A percentile compares a stretch with the other conserved stretches of the same genome.
Evolutionary conservation across 1,284 basidiomycete genomes (phyloP).

Genomic region (Papiliotrema nemorosa): DNA sequence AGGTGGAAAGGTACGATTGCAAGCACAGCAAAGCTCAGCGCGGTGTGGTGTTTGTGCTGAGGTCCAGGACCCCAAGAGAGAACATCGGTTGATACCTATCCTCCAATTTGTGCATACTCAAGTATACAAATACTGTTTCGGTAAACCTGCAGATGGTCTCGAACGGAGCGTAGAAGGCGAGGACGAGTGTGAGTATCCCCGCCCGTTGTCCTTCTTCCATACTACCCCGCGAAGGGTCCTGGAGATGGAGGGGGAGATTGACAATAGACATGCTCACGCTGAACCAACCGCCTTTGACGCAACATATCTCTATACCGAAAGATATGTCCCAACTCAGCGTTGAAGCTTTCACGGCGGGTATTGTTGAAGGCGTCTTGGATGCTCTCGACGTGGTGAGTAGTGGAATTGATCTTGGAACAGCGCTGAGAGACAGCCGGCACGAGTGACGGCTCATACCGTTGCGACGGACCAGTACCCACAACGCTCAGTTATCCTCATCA

Average conservation of each 20-base stretch:
- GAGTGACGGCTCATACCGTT: slow-evolving; percentile 94
- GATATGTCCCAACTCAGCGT: slow-evolving; percentile 93
- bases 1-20: slow-evolving; percentile 47
- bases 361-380: slow-evolving; percentile 95
- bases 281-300: slow-evolving; percentile 88
- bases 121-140: slow-evolving; percentile 91
- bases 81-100: slow-evolving; percentile 79
- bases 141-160: slow-evolving; percentile 86
- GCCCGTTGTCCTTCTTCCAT: no score
- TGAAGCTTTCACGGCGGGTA: slow-evolving; percentile 92
- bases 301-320: slow-evolving; percentile 85
- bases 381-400: slow-evolving; percentile 85
- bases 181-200: slow-evolving; percentile 78
- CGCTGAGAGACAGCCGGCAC: slow-evolving; percentile 65
- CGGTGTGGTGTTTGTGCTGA: no score
- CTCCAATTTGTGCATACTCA: slow-evolving; percentile 89
- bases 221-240: no score
- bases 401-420: neutral
- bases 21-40: no score
- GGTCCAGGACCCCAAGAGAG: slow-evolving; percentile 76
- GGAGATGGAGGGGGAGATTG: neutral
- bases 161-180: slow-evolving; percentile 93
- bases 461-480: slow-evolving; percentile 75
- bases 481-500: slow-evolving; percentile 88
- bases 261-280: slow-evolving; percentile 92